These are phyloP conservation scores for Magnolia officinalis DNA, from an alignment of 164 flowering plant genomes.

Conservation along the genomic window DNA sequence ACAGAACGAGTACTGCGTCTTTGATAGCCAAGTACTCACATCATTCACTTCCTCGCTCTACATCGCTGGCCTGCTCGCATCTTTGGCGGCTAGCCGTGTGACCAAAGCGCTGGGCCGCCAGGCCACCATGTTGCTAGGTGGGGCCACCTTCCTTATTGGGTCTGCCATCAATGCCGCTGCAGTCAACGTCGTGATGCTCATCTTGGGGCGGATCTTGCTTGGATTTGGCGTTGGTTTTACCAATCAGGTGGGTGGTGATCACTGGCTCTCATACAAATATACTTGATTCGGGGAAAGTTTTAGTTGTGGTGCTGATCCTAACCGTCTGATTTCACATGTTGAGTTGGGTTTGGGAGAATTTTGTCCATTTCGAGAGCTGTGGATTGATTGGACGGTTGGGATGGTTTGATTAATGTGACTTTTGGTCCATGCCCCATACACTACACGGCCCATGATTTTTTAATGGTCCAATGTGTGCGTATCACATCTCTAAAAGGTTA, in stretches of 20 bases:
- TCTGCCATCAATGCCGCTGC: slow-evolving; percentile 54
- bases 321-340: no score
- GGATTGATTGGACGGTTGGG: no score
- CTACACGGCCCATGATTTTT: no score
- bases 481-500: no score
- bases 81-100: slow-evolving; percentile 45
- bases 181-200: slow-evolving; percentile 56
- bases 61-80: slow-evolving; percentile 54
- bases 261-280: background rate
- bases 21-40: slow-evolving; percentile 54
- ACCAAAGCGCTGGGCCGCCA: slow-evolving; percentile 49
- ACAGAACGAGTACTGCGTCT: slow-evolving; percentile 47
- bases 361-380: no score
- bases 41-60: slow-evolving; percentile 74
- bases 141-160: slow-evolving; percentile 51
- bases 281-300: no score
- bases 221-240: slow-evolving; percentile 74
- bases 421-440: no score
- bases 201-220: slow-evolving; percentile 67
- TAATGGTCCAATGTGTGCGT: no score
- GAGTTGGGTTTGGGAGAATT: no score
- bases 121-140: slow-evolving; percentile 58
- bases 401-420: no score
- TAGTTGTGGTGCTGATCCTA: no score
- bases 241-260: slow-evolving; percentile 41